Percentiles rank a stretch among this genome's conserved stretches.
Conservation (phyloP, 768 basidiomycete species). For the Neoboletus brunneissimus region DNA sequence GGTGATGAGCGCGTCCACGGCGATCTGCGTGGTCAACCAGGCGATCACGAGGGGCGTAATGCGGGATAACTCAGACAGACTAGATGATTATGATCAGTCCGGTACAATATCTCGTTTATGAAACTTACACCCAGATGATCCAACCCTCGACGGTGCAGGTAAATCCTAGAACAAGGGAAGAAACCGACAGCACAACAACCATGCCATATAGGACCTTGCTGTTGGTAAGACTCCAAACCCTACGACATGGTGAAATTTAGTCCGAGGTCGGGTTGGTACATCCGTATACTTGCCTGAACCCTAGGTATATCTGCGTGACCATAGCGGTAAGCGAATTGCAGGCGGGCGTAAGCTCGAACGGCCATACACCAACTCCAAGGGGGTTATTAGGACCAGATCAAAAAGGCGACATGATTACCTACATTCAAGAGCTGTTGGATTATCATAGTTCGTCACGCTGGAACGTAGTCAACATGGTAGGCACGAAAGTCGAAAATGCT, state of each 20-base stretch:
- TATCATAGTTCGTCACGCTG: conserved; percentile 14
- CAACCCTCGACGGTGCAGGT: conserved; percentile 43
- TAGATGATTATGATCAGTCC: conserved; percentile 14
- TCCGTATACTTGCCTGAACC: conserved; percentile 36
- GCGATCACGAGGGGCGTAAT: conserved; percentile 43
- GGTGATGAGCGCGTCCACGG: conserved; percentile 44
- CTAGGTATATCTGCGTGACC: conserved; percentile 48
- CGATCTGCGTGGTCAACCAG: conserved; percentile 48
- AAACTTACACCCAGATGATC: conserved; percentile 39
- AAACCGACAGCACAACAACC: conserved; percentile 37
- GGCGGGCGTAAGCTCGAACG: conserved; percentile 47
- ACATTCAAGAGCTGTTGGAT: conserved; percentile 13
- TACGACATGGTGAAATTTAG: not conserved
- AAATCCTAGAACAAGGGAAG: conserved; percentile 44
- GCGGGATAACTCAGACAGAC: conserved; percentile 40
- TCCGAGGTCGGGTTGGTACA: not conserved
- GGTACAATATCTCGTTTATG: not conserved
- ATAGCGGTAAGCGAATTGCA: conserved; percentile 46
- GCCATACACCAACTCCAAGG: conserved; percentile 42
- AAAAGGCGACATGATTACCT: not conserved
- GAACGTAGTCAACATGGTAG: not conserved
- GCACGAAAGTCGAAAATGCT: not conserved
- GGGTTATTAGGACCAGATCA: not conserved
- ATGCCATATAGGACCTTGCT: conserved; percentile 29
- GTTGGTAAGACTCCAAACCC: conserved; percentile 14